Percentiles rank a stretch among this genome's conserved stretches.
Evolutionary conservation across 2,329 filamentous ascomycete genomes (phyloP).

Genomic region (Exserohilum turcica): DNA sequence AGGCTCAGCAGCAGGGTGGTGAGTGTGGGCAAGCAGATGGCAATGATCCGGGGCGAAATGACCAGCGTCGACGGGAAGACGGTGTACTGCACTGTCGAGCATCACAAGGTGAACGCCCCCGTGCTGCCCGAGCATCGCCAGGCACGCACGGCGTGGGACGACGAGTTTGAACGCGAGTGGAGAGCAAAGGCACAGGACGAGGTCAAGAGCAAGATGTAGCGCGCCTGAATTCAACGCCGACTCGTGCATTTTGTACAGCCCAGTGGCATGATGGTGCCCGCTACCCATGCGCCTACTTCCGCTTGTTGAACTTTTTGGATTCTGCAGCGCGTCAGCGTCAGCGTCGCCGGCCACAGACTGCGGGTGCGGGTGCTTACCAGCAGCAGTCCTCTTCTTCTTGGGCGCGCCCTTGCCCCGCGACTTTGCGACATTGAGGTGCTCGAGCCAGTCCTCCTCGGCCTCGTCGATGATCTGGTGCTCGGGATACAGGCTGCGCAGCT

Average conservation of each 20-base stretch:
- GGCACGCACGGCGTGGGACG: conserved; percentile 53
- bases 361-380: conserved; percentile 44
- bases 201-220: conserved; percentile 28
- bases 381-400: conserved; percentile 78
- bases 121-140: conserved; percentile 48
- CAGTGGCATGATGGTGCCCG: neutral
- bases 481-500: conserved; percentile 73
- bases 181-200: conserved; percentile 11
- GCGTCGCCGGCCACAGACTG: too few species aligned
- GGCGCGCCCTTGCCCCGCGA: conserved; percentile 82
- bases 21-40: conserved; percentile 58
- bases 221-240: neutral
- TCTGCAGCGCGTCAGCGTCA: conserved; percentile 35
- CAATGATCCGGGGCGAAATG: conserved; percentile 58
- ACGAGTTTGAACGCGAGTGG: conserved; percentile 47
- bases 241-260: conserved; percentile 17
- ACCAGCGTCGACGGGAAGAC: conserved; percentile 55
- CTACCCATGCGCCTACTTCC: conserved; percentile 39
- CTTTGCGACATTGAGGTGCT: conserved; percentile 61
- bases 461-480: conserved; percentile 74
- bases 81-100: conserved; percentile 57
- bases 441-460: conserved; percentile 77
- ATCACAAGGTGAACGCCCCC: conserved; percentile 58
- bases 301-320: conserved; percentile 56
- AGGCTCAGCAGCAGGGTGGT: conserved; percentile 52